Evolutionary conservation across 2,329 filamentous ascomycete species (phyloP), one percentile per base, ranked within the genome.

Genomic region (Neonectria magnoliae): DNA sequence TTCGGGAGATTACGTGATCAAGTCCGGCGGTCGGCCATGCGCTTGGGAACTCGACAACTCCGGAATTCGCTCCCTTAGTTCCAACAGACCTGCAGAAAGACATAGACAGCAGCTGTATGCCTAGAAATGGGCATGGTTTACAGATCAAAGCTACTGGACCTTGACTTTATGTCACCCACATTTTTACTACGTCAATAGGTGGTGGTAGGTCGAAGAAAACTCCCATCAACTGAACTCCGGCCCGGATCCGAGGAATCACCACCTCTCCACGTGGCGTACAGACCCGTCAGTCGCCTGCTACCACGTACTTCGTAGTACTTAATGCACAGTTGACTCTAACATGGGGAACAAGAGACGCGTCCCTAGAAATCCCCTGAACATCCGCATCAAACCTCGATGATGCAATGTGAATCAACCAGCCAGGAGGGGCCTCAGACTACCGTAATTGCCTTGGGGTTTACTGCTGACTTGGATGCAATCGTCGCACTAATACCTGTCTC

Each of bases 1-100:
- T 64, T 66, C 48, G 57, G 57, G 27, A 36, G 64, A 58, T 67
- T 67, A 67, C 53, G 64, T 67, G 53, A 67, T 55, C 64, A 47
- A 41, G 41, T 25, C 59, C 55, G 68, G 29, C 7, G 9, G 68
- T 8, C 7, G 9, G 57, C 44, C 38, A 18, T 16, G 33, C 33
- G 14, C 6, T 38, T n/a, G 16, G 13, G 33, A 36, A 16, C 33
- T 36, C 11, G 33, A 36, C 33, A 25, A 25, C 25, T 25, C 25
- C 25, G 25, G 25, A 25, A 25, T 25, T 25, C 25, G 25, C 25
- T 25, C 25, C 25, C 25, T 25, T 29, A 6, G 29, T 6, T 29
- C 29, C 29, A n/a, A 20, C n/a, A 42, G n/a, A 10, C n/a, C n/a
- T 42, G 5, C n/a, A 42, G 20, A 7, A 42, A 20, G 38, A 4